Evolutionary conservation across 768 basidiomycete species (phyloP), one percentile per base, ranked within the genome.

Genomic region (Tulasnella sp.): DNA sequence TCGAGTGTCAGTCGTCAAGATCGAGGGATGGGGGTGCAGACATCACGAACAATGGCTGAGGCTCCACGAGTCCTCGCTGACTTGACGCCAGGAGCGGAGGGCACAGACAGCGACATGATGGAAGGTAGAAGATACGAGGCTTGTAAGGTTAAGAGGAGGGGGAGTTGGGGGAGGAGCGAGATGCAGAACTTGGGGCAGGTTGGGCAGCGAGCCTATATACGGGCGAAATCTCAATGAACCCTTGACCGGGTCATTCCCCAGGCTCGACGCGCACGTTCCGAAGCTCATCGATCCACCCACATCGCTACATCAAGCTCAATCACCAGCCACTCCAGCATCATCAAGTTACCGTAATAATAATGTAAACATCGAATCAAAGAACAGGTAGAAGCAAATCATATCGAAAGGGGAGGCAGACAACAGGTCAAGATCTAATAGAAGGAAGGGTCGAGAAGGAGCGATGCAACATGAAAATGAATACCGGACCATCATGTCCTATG

Each of bases 21-120:
- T 51, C 35, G 74, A 35, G 7, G 26, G 16, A 37, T 35, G 18
- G 26, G 20, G 42, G 35, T 37, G 26, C 26, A 13, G 61, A 10
- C 9, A 35, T 37, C 70, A 79, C 82, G 67, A 35, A 83, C 82
- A 80, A 83, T 83, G 69, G 82, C 82, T 29, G 82, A 82, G 69
- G 80, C 80, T 26, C 82, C 82, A 79, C 82, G 80, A 37, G 74
- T 74, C 48, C 82, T 81, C 46, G 80, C 70, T 39, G 82, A 79
- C 80, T 82, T 82, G 78, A 80, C 77, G 51, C 70, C 76, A 18
- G 76, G 70, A 23, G 79, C 74, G 23, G 73, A 32, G 29, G 77
- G 77, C 37, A 77, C 79, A 39, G 79, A 79, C n/a, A 80, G 81
- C 42, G 70, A 78, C 79, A 79, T 80, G 80, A 74, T 32, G 69